Base-by-base conservation (phyloP, 176 grass and related monocot genomes). In the Puccinellia tenuiflora region DNA sequence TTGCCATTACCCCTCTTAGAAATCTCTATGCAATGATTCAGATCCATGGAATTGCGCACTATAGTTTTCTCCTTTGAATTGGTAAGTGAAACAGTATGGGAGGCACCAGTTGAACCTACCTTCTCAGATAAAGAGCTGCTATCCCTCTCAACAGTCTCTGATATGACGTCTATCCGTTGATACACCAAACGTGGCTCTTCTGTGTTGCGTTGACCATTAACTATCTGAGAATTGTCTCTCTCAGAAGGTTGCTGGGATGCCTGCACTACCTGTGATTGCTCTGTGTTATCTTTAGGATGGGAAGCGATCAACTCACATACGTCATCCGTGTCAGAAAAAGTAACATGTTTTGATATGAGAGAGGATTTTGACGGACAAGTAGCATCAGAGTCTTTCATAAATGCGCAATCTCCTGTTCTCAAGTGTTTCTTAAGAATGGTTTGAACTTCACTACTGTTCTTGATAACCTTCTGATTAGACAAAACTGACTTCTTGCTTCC, bases 351-450 rank as follows among this genome's bases (percentile, higher is more conserved):
- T 82, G 82, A 51, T 65, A 74, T 86, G 70, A 53, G 34, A 62
- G 77, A 77, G 50, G 53, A 60, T 15, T 85, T 79, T 56, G 68
- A 81, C 56, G 67, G 65, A 80, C 56, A 39, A 6, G 29, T 68
- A 48, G 64, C 64, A 84, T 83, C 82, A 54, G 45, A 77, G 18
- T 30, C 79, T 42, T 69, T 68, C 56, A 50, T 55, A 77, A 61
- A 35, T 54, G 38, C 60, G 43, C 35, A 28, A 54, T 76, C 76
- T 28, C 79, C 50, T 74, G 15, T 51, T 90, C 77, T 86, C 69
- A 79, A 79, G 43, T 86, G 85, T 29, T 91, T 93, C 53, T 90
- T 91, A 73, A 90, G 69, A 82, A 91, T 91, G 61, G 67, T 90
- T 78, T 90, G 93, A 88, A 81, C 81, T 38, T 84, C 64, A 40